phyloP scores from a whole-genome alignment of 768 basidiomycete species.

The Dentipellis sp. region DNA sequence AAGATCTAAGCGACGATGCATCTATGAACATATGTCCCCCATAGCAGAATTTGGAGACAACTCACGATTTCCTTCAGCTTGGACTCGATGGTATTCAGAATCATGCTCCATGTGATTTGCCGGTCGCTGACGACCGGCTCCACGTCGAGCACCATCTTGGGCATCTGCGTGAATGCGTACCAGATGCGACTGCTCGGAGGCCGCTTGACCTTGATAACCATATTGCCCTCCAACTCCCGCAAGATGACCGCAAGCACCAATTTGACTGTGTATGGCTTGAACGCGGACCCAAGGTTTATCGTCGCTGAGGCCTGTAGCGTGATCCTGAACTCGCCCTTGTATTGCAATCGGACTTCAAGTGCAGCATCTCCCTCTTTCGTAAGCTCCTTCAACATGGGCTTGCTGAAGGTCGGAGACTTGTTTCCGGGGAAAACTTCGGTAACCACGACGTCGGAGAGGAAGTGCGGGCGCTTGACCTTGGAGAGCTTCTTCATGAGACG shows the following conservation, averaged over 20 bases:
- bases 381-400: conserved; percentile 97
- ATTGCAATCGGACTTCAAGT: conserved; percentile 75
- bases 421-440: conserved; percentile 86
- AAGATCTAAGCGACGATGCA: conserved; percentile 48
- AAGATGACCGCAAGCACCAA: conserved; percentile 83
- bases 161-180: conserved; percentile 90
- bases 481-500: conserved; percentile 90
- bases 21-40: not conserved
- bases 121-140: conserved; percentile 92
- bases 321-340: conserved; percentile 83
- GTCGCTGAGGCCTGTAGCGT: conserved; percentile 86
- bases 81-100: conserved; percentile 82
- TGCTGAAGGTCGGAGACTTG: conserved; percentile 78
- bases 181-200: conserved; percentile 94
- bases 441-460: conserved; percentile 78
- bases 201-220: conserved; percentile 84
- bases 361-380: conserved; percentile 90
- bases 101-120: conserved; percentile 92
- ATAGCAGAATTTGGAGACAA: conserved; percentile 10
- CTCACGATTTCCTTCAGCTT: conserved; percentile 79
- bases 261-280: conserved; percentile 87
- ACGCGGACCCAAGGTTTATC: conserved; percentile 60
- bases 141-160: conserved; percentile 81
- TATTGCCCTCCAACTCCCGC: conserved; percentile 84
- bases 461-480: conserved; percentile 83